Conservation (phyloP, 768 basidiomycete genomes). For the Leccinellum albellum region DNA sequence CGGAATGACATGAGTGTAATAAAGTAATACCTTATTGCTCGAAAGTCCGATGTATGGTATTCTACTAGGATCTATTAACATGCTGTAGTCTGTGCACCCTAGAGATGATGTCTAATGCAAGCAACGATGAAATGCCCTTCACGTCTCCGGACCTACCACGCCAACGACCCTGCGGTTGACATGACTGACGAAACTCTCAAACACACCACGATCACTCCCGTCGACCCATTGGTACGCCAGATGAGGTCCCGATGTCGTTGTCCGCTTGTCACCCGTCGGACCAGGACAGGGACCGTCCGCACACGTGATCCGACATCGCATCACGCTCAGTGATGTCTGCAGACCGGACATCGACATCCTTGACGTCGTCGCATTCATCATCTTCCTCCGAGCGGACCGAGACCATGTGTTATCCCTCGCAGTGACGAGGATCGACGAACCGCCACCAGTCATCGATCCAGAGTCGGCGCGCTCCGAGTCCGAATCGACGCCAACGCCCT, state of each 20-base stretch:
- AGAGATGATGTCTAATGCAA: neutral
- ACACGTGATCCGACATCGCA: constrained; percentile 27
- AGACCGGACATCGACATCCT: constrained; percentile 3
- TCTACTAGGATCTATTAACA: neutral
- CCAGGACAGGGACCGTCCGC: constrained; percentile 11
- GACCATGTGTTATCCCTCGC: constrained; percentile 60
- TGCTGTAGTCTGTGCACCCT: neutral
- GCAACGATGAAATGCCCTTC: neutral
- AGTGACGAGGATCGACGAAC: constrained; percentile 23
- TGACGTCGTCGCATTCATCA: constrained; percentile 10
- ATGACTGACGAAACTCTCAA: constrained; percentile 69
- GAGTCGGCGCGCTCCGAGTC: neutral
- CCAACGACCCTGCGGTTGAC: constrained; percentile 46
- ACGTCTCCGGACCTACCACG: neutral
- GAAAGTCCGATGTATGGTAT: neutral
- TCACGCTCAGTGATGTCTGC: neutral
- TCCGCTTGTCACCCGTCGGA: constrained; percentile 11
- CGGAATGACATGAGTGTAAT: too few species aligned
- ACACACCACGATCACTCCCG: constrained; percentile 53
- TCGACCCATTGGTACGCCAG: constrained; percentile 57
- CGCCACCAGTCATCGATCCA: neutral
- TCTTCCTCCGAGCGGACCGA: constrained; percentile 56
- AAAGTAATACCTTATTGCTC: neutral
- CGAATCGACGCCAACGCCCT: constrained; percentile 19
- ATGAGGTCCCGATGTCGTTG: constrained; percentile 1